A percentile compares a stretch with the other conserved stretches of the same genome.
Evolutionary conservation across 257 asterid species (phyloP).

Genomic region (Salvia miltiorrhiza): DNA sequence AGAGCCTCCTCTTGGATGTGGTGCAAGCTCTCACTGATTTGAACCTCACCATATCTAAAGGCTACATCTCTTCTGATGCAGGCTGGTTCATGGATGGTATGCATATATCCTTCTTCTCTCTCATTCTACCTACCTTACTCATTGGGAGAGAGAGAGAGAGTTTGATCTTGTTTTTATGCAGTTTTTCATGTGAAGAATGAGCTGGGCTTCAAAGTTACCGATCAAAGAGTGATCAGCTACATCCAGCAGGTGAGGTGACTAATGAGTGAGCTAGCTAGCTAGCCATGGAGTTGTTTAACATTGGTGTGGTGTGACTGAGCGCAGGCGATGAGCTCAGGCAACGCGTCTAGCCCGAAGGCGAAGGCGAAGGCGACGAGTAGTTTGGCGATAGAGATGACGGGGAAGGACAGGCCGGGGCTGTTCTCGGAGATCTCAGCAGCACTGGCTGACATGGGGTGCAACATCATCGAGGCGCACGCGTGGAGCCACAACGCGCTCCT

Average conservation of each 20-base stretch:
- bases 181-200: slow-evolving; percentile 76
- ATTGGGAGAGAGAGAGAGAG: not conserved
- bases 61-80: slow-evolving; percentile 75
- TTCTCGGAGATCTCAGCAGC: slow-evolving; percentile 87
- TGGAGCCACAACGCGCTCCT: slow-evolving; percentile 74
- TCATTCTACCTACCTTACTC: not conserved
- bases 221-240: slow-evolving; percentile 54
- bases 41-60: slow-evolving; percentile 67
- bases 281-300: too few relatives aligned
- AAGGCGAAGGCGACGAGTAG: slow-evolving; percentile 10
- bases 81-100: slow-evolving; percentile 89
- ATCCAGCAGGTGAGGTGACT: slow-evolving; percentile 73
- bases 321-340: slow-evolving; percentile 45
- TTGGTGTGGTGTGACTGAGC: not conserved
- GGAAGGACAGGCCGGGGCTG: slow-evolving; percentile 71
- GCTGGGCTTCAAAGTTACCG: slow-evolving; percentile 55
- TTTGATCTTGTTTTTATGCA: slow-evolving; percentile 27
- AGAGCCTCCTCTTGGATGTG: slow-evolving; percentile 67
- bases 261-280: too few relatives aligned
- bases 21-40: slow-evolving; percentile 70
- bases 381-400: slow-evolving; percentile 64
- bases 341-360: not conserved
- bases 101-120: not conserved
- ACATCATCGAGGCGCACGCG: slow-evolving; percentile 67
- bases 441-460: slow-evolving; percentile 64